These are phyloP conservation scores for Ramichloridium luteum DNA, from an alignment of 2,329 filamentous ascomycete species.

Conservation along the genomic window DNA sequence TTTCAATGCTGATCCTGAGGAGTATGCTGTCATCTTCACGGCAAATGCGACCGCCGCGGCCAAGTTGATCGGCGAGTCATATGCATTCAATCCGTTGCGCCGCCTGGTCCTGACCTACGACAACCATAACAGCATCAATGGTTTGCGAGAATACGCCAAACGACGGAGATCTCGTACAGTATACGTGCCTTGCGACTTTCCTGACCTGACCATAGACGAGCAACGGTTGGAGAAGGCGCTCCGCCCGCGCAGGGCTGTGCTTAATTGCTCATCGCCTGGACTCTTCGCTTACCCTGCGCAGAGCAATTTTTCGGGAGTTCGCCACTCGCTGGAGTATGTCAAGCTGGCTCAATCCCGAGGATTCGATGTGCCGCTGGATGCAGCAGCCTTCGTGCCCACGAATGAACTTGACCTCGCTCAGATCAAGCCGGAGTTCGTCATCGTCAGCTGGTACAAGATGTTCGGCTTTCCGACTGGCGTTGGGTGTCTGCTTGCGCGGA, in stretches of 20 bases:
- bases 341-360: conserved; percentile 13
- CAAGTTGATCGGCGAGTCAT: conserved; percentile 65
- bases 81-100: conserved; percentile 3
- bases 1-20: conserved; percentile 65
- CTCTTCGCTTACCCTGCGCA: conserved; percentile 78
- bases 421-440: conserved; percentile 63
- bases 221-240: conserved; percentile 24
- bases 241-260: not conserved
- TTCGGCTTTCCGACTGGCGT: conserved; percentile 80
- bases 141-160: conserved; percentile 36
- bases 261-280: conserved; percentile 4
- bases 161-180: conserved; percentile 18
- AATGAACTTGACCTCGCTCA: conserved; percentile 60
- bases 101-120: conserved; percentile 58
- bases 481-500: conserved; percentile 69
- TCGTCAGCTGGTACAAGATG: conserved; percentile 86
- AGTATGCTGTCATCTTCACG: conserved; percentile 81
- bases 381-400: conserved; percentile 67
- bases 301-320: conserved; percentile 76
- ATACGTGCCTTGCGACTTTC: conserved; percentile 2
- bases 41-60: conserved; percentile 82
- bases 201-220: conserved; percentile 5
- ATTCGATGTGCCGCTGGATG: conserved; percentile 63
- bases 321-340: conserved; percentile 57
- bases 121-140: conserved; percentile 65